phyloP scores from a whole-genome alignment of 768 basidiomycete genomes.

The Calvatia gigantea region DNA sequence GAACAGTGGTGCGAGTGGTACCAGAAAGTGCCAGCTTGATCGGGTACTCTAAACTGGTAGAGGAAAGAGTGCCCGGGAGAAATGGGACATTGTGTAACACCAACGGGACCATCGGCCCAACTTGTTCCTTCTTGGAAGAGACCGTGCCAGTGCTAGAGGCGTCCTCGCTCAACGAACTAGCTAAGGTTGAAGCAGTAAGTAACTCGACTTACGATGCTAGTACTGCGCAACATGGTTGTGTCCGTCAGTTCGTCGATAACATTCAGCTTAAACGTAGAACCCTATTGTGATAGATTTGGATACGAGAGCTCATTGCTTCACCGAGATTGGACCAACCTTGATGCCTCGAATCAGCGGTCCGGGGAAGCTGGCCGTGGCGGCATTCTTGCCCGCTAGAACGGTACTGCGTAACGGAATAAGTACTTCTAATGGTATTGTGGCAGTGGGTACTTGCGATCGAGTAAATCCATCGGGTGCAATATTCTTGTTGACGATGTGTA shows the following conservation, averaged over 20 bases:
- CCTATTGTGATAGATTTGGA: conserved; percentile 24
- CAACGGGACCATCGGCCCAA: conserved; percentile 37
- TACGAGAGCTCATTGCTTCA: neutral
- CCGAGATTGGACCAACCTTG: conserved; percentile 19
- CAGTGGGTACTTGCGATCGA: conserved; percentile 31
- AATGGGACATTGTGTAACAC: conserved; percentile 41
- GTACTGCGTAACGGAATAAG: conserved; percentile 10
- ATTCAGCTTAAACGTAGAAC: conserved; percentile 41
- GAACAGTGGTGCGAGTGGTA: conserved; percentile 27
- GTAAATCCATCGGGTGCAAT: conserved; percentile 47
- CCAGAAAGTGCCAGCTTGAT: conserved; percentile 45
- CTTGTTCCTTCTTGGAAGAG: conserved; percentile 31
- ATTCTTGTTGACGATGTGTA: conserved; percentile 37
- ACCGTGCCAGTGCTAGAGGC: conserved; percentile 42
- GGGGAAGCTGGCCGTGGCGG: conserved; percentile 21
- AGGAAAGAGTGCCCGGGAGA: conserved; percentile 34
- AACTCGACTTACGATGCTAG: conserved; percentile 40
- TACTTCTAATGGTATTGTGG: too few species aligned
- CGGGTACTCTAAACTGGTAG: conserved; percentile 31
- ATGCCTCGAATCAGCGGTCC: conserved; percentile 27
- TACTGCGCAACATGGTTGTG: conserved; percentile 43
- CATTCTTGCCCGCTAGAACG: conserved; percentile 27
- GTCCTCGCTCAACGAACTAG: neutral
- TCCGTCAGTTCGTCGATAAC: conserved; percentile 47
- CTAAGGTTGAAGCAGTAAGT: neutral